Base-by-base conservation (phyloP, 1,284 basidiomycete genomes). In the Microbotryum lychnidis-dioicae region DNA sequence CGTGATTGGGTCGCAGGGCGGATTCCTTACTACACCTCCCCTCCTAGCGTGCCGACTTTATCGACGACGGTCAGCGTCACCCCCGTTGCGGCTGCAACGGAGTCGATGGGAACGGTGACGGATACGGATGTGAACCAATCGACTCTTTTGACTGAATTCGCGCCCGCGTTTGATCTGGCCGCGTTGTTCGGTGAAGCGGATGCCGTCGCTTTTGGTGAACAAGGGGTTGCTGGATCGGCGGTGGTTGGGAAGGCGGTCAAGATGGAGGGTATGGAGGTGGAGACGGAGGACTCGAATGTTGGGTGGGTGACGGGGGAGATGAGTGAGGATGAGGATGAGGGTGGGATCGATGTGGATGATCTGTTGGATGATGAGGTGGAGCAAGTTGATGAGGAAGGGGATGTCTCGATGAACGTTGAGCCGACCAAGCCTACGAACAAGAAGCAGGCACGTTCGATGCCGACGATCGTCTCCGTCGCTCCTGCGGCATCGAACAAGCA, bases 1-100 rank as follows among this genome's bases (percentile, higher is more conserved):
- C 83, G 82, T 53, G 94, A 98, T 74, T 97, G 94, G 93, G 97
- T 97, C 73, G 84, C 89, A 66, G 91, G 97, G 71, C 92, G 91
- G 73, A 97, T 97, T 29, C 86, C 87, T 0, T 97, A 91, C 77
- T 88, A 82, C 76, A 89, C 90, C 1, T 75, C 79, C 1, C 89
- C 92, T 3, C 93, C 94, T 0, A 73, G 86, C 0, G 89, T 88
- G 2, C 80, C 82, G 29, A 78, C 54, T 86, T 63, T 87, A 83
- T 25, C 83, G 83, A 5, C 80, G 77, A 7, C 75, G 81, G 74
- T 71, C 70, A 64, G 64, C 27, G 31, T 51, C 50, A 58, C 61
- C 58, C 37, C 61, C 29, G 70, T 71, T 62, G 33, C 71, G 23
- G 56, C 70, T 33, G 57, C 76, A 33, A 63, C 73, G 74, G 73